phyloP scores from a whole-genome alignment of 1,139 yeast genomes.

The Taphrina wiesneri region DNA sequence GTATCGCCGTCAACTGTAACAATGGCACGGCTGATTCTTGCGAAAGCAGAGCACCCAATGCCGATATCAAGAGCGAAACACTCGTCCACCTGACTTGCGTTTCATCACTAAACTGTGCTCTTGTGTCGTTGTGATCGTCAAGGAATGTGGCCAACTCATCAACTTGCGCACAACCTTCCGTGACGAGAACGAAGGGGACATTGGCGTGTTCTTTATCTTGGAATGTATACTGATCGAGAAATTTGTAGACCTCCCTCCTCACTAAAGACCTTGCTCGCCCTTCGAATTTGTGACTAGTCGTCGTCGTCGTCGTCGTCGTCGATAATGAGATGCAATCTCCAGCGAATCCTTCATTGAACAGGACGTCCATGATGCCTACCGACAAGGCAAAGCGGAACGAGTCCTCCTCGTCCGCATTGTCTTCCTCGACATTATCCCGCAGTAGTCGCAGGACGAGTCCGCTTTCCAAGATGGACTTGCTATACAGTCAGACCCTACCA shows the following conservation, averaged over 20 bases:
- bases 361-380: not conserved
- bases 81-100: constrained; percentile 3
- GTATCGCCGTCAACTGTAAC: not conserved
- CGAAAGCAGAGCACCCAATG: constrained; percentile 5
- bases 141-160: not conserved
- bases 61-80: not conserved
- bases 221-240: constrained; percentile 9
- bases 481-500: not conserved
- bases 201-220: not conserved
- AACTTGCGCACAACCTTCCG: not conserved
- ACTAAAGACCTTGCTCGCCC: not conserved
- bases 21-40: not conserved
- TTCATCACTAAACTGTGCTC: too few relatives aligned
- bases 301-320: not conserved
- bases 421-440: not conserved
- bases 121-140: too few relatives aligned
- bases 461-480: not conserved
- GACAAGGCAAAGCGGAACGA: not conserved
- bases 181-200: not conserved
- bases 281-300: not conserved
- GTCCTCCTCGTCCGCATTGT: not conserved
- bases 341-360: constrained; percentile 7
- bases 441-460: not conserved
- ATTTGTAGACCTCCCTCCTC: not conserved
- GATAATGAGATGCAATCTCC: constrained; percentile 6